Base-by-base conservation (phyloP, 2,329 filamentous ascomycete genomes). In the Fusarium robinianum region DNA sequence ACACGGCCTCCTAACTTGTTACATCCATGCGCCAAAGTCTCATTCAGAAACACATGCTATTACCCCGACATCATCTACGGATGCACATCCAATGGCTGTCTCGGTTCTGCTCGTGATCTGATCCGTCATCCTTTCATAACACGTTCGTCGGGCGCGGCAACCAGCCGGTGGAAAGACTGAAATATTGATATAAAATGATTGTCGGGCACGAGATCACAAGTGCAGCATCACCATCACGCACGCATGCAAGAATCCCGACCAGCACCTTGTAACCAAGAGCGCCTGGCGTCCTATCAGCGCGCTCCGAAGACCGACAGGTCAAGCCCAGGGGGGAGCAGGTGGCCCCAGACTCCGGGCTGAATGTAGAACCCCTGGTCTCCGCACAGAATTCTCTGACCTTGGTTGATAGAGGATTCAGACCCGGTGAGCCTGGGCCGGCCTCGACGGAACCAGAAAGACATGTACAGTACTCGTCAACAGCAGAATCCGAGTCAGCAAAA, bases 141-240 rank as follows among this genome's bases (percentile, higher is more conserved):
- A 36, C 37, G 41, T 51, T 46, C 49, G 49, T 46, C 36, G 41
- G 46, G 22, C 19, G 26, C 34, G 30, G 32, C 27, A 10, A 16
- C 15, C 32, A 11, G 26, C 26, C 26, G 16, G 43, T 29, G 32
- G 33, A 31, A 35, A 26, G 35, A 24, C 29, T 23, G 29, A 33
- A 37, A 41, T 31, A 41, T 58, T 36, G 24, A 38, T 38, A 27
- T 49, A 30, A 26, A 33, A n/a, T 39, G 22, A 42, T 42, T 29
- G 30, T 33, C 34, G 38, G 33, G 34, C 41, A 53, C 56, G 35
- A 30, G 51, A 54, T 44, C 44, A 37, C 30, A 32, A 34, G 31
- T 42, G 30, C 44, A 49, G 41, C 51, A 56, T 35, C 35, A 52
- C 38, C 46, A 46, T 29, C 18, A 46, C 45, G 32, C 44, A 36